These are phyloP conservation scores for Claviceps sp. DNA, from an alignment of 2,329 filamentous ascomycete species.

Conservation along the genomic window DNA sequence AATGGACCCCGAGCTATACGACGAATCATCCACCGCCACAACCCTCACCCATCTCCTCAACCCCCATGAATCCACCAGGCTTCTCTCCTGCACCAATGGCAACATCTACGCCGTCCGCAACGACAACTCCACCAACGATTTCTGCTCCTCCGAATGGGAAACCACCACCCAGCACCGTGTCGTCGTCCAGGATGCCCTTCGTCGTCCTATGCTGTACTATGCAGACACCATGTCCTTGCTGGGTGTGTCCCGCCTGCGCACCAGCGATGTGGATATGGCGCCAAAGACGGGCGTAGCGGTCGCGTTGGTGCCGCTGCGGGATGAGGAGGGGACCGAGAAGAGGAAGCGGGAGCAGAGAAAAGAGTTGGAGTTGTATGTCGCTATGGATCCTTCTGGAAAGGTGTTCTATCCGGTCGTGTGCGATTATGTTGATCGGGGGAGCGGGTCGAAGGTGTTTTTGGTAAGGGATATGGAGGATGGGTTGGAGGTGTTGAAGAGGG, in stretches of 20 bases:
- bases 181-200: constrained; percentile 12
- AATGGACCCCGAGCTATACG: constrained; percentile 8
- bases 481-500: constrained; percentile 11
- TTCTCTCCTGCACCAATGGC: constrained; percentile 20
- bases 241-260: constrained; percentile 18
- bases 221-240: constrained; percentile 16
- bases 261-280: constrained; percentile 9
- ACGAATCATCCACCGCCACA: constrained; percentile 9
- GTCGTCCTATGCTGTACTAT: constrained; percentile 21
- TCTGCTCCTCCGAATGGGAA: constrained; percentile 14
- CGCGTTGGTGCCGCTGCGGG: constrained; percentile 8
- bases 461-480: constrained; percentile 13
- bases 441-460: constrained; percentile 15
- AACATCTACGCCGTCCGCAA: constrained; percentile 18
- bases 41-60: constrained; percentile 12
- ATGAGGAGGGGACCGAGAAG: neutral
- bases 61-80: constrained; percentile 8
- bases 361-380: constrained; percentile 8
- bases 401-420: constrained; percentile 18
- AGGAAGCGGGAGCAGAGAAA: neutral
- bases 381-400: constrained; percentile 10
- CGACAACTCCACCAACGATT: constrained; percentile 8
- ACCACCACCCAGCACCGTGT: constrained; percentile 7
- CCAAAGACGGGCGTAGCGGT: constrained; percentile 10
- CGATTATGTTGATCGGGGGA: constrained; percentile 11